Base-by-base conservation (phyloP, 2,329 filamentous ascomycete species). In the Clonostachys rhizophaga region DNA sequence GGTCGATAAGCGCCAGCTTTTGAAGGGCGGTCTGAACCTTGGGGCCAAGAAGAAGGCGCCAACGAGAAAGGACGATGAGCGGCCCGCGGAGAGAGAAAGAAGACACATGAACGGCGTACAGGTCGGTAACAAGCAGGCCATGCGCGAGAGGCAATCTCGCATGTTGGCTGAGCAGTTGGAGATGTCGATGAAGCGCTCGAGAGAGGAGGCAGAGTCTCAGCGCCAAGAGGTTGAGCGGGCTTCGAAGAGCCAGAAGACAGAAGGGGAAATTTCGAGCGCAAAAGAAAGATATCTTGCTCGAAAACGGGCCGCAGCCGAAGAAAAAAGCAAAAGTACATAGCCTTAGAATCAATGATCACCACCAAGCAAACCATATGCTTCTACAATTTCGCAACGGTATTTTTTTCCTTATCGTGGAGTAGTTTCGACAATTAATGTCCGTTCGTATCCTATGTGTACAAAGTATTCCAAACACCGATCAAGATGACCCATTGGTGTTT, bases 131-230 rank as follows among this genome's bases (percentile, higher is more conserved):
- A 83, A 83, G 57, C 76, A 85, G 55, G 87, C 83, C 3, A 83
- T 84, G 73, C 74, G 88, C 34, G 87, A 91, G 61, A 73, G 88
- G 39, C 89, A 94, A 68, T 86, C 84, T 7, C 79, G 81, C 49
- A 89, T 92, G 87, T 71, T 94, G 52, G 88, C 87, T 56, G 79
- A 84, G 58, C 89, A 94, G 65, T 73, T 94, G 14, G 87, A 86
- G 57, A 78, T 86, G 59, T 76, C 83, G 35, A 75, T 85, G 18
- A 92, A 92, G 70, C 74, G 88, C 46, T 79, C 83, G 39, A 70
- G 86, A 11, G 85, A 90, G 51, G 84, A 88, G 48, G 67, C 70
- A 50, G 86, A 86, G 43, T 80, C 85, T 48, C 82, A 87, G 57
- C 78, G 81, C 54, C 69, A 70, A 53, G 75, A 79, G 51, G 59